Percentiles rank a stretch among this genome's conserved stretches.
These are phyloP conservation scores for Phytophthora foliorum DNA, from an alignment of 352 stramenopile genomes.

Conservation along the genomic window DNA sequence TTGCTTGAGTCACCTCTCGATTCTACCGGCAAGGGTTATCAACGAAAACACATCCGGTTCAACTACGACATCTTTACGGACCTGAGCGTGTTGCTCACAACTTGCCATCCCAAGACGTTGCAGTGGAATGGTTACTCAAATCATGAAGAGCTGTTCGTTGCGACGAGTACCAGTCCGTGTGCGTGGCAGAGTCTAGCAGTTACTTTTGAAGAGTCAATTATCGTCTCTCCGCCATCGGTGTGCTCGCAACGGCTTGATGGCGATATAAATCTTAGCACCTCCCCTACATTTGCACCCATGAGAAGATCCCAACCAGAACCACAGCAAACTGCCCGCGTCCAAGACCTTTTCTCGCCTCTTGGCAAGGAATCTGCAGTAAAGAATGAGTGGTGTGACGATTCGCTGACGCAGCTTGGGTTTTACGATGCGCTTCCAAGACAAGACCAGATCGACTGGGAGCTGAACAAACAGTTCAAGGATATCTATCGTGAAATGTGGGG, in stretches of 20 bases:
- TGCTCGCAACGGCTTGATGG: slow-evolving; percentile 22
- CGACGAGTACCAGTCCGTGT: background rate
- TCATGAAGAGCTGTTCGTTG: slow-evolving; percentile 7
- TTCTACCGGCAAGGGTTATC: slow-evolving; percentile 29
- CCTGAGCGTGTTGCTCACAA: slow-evolving; percentile 39
- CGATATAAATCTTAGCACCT: background rate
- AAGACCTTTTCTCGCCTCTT: slow-evolving; percentile 50
- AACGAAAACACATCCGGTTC: slow-evolving; percentile 64
- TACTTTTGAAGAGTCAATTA: slow-evolving; percentile 2
- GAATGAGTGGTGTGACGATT: slow-evolving; percentile 62
- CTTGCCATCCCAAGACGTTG: slow-evolving; percentile 3
- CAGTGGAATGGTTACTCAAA: slow-evolving; percentile 7
- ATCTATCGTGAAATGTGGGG: slow-evolving; percentile 33
- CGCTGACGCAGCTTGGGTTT: slow-evolving; percentile 51
- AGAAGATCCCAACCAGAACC: slow-evolving; percentile 6
- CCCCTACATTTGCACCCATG: background rate
- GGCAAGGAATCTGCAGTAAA: slow-evolving; percentile 10
- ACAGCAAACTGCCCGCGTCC: slow-evolving; percentile 14
- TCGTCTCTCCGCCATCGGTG: slow-evolving; percentile 24
- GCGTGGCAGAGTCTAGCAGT: slow-evolving; percentile 6
- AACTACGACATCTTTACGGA: slow-evolving; percentile 67
- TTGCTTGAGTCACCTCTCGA: slow-evolving; percentile 23
- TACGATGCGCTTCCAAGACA: slow-evolving; percentile 46
- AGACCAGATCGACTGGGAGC: slow-evolving; percentile 60
- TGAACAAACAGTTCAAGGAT: slow-evolving; percentile 45